Evolutionary conservation across 345 rosid species (phyloP).

Genomic region (Zanthoxylum bungeanum): DNA sequence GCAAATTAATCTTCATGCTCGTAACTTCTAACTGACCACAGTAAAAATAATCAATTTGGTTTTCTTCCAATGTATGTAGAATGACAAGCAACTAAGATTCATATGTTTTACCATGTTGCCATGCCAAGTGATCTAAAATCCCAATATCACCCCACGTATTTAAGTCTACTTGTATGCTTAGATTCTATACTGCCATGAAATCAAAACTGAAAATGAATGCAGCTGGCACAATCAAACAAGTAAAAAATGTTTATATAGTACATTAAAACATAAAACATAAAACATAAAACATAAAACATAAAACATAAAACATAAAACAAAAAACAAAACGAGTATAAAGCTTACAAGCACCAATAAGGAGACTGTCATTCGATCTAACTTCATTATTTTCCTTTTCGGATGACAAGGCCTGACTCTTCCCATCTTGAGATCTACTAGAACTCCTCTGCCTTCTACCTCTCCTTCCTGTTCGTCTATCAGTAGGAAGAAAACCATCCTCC

Average conservation of each 20-base stretch:
- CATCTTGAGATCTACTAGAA: conserved; percentile 52
- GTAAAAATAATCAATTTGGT: background rate
- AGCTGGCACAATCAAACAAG: background rate
- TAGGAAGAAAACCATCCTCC: conserved; percentile 42
- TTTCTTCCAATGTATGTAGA: background rate
- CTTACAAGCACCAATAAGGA: conserved; percentile 34
- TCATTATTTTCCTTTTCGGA: conserved; percentile 51
- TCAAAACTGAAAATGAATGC: background rate
- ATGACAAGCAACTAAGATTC: conserved; percentile 3
- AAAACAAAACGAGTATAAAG: conserved; percentile 15
- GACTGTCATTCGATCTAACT: conserved; percentile 30
- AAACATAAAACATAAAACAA: conserved; percentile 11
- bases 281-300: background rate
- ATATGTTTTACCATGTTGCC: background rate
- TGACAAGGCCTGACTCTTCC: conserved; percentile 34
- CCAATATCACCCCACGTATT: background rate
- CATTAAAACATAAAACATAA: too few species aligned
- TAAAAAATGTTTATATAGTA: too few species aligned
- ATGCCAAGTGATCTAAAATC: conserved; percentile 5
- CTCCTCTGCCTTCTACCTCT: conserved; percentile 73
- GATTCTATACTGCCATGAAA: background rate
- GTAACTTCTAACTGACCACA: background rate
- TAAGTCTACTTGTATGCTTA: background rate
- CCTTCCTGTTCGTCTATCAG: conserved; percentile 61
- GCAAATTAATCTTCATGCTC: background rate